Percentiles rank a stretch among this genome's conserved stretches.
Evolutionary conservation across 2,329 filamentous ascomycete species (phyloP).

Genomic region (Podosphaera leucotricha): DNA sequence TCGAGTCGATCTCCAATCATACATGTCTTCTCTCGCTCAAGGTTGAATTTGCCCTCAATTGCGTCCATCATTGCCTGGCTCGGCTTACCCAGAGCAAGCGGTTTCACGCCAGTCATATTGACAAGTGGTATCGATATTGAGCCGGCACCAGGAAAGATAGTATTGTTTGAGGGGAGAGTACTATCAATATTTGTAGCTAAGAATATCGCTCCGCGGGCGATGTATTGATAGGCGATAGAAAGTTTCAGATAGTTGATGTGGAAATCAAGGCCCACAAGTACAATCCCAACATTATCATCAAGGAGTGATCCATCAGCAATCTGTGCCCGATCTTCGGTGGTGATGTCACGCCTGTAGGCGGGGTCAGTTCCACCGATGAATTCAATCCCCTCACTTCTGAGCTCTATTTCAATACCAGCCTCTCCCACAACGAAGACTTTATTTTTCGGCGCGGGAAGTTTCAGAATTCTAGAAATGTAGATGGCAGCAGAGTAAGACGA

Average conservation of each 20-base stretch:
- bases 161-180: slow-evolving; percentile 59
- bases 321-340: slow-evolving; percentile 52
- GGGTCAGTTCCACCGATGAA: slow-evolving; percentile 77
- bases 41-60: slow-evolving; percentile 82
- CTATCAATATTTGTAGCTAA: slow-evolving; percentile 86
- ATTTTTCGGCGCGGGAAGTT: slow-evolving; percentile 53
- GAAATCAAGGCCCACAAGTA: slow-evolving; percentile 78
- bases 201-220: slow-evolving; percentile 60
- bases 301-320: slow-evolving; percentile 55
- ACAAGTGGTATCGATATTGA: slow-evolving; percentile 56
- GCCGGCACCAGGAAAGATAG: slow-evolving; percentile 80
- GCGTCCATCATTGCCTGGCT: slow-evolving; percentile 99
- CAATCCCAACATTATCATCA: slow-evolving; percentile 72
- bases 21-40: slow-evolving; percentile 64
- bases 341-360: slow-evolving; percentile 51
- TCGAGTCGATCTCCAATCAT: slow-evolving; percentile 91
- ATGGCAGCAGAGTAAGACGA: slow-evolving; percentile 80
- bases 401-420: slow-evolving; percentile 71
- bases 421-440: slow-evolving; percentile 93
- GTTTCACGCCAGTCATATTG: slow-evolving; percentile 45
- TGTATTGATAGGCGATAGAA: slow-evolving; percentile 63
- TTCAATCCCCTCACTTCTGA: slow-evolving; percentile 52
- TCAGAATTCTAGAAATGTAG: slow-evolving; percentile 78
- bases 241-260: slow-evolving; percentile 92
- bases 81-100: slow-evolving; percentile 70